Base-by-base conservation (phyloP, 768 basidiomycete genomes). In the Trametes cubensis region DNA sequence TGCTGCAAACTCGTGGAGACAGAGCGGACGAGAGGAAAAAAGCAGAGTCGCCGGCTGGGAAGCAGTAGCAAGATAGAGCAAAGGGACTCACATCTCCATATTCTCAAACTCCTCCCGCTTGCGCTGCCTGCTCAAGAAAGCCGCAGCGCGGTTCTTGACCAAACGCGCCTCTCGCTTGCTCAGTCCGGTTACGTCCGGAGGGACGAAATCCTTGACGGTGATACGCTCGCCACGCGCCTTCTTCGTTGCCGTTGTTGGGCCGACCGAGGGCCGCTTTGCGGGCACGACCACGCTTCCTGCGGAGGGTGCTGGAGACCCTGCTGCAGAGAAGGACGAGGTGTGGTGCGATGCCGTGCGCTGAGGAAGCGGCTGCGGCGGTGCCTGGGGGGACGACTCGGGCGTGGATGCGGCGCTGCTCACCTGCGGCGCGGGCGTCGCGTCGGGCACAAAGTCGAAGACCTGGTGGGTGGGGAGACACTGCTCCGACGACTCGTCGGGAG, bases 61-160 rank as follows among this genome's bases (percentile, higher is more conserved):
- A 51, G 50, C 59, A 25, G 30, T 26, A 50, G 45, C 63, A 38
- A 53, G 51, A 46, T 30, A 55, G 55, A 64, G 68, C 47, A 61
- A 18, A 39, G 61, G 69, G 58, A 86, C 89, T 78, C 78, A 94
- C 91, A 89, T 76, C 80, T 94, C 93, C 90, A 95, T 94, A 70
- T 73, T 79, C 76, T 95, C 93, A 70, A 93, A 95, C 77, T 94
- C 92, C 77, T 95, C 93, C 58, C 93, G 85, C 76, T 95, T 95
- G 69, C 93, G 83, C 75, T 95, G 93, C 73, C 93, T 82, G 76
- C 87, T 89, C 71, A 95, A 87, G 79, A 95, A 95, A 61, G 93
- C 93, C 13, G 93, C 93, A 14, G 93, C 93, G 59, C 93, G 84
- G 77, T 95, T 95, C 81, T 95, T 95, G 60, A 95, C 90, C 10